A percentile compares a stretch with the other conserved stretches of the same genome.
These are phyloP conservation scores for Trichoderma virens DNA, from an alignment of 495 filamentous ascomycete genomes.

Conservation along the genomic window DNA sequence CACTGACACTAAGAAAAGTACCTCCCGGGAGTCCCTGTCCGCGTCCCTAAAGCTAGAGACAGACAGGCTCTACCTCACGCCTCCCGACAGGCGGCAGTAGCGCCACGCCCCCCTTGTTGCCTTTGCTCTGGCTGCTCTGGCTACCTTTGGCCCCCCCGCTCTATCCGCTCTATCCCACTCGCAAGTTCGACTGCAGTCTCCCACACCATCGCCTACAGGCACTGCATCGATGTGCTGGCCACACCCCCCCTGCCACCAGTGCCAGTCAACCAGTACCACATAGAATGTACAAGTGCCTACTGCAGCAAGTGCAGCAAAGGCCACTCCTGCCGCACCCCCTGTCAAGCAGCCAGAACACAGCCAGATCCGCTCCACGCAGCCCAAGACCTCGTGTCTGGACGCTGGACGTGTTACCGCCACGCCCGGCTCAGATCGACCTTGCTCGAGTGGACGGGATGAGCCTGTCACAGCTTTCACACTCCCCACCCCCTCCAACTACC, in stretches of 20 bases:
- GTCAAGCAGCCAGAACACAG: not conserved
- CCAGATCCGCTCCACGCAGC: not conserved
- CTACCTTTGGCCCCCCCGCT: not conserved
- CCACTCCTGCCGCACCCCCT: not conserved
- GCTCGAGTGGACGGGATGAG: not conserved
- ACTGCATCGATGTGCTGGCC: not conserved
- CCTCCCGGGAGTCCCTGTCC: constrained; percentile 6
- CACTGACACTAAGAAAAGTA: not conserved
- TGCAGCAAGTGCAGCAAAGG: not conserved
- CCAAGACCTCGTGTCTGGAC: not conserved
- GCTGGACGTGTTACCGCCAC: too few species aligned
- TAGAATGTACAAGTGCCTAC: too few species aligned
- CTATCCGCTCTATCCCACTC: not conserved
- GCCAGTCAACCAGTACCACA: too few species aligned
- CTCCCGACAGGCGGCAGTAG: not conserved
- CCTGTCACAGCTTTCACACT: not conserved
- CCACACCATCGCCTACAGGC: not conserved
- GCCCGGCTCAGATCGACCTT: not conserved
- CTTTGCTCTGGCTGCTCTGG: too few species aligned
- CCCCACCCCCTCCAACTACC: not conserved
- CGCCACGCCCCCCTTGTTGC: not conserved
- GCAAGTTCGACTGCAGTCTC: not conserved
- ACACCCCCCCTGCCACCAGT: not conserved
- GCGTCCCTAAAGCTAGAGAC: too few species aligned
- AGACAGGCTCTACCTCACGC: too few species aligned